A percentile compares a stretch with the other conserved stretches of the same genome.
phyloP scores from a whole-genome alignment of 257 asterid genomes.

The Ajuga chamaepitys region DNA sequence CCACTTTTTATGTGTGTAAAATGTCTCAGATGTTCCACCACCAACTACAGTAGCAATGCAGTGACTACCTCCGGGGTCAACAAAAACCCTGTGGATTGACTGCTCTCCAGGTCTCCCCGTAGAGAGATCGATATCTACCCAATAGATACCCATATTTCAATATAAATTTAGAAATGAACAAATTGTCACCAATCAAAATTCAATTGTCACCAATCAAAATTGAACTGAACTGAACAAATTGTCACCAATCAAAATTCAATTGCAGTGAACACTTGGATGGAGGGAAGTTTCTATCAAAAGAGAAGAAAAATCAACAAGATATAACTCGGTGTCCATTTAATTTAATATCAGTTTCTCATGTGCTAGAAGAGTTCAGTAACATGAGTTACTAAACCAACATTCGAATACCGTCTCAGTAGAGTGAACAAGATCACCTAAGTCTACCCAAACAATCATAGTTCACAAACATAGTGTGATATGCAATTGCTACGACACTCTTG shows the following conservation, averaged over 20 bases:
- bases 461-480: not conserved
- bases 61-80: conserved; percentile 97
- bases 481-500: conserved; percentile 1
- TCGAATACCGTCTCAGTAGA: not conserved
- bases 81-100: conserved; percentile 80
- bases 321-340: not conserved
- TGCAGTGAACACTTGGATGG: not conserved
- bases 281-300: not conserved
- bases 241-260: not conserved
- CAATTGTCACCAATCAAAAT: conserved; percentile 1
- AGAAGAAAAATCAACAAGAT: not conserved
- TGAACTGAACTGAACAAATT: not conserved
- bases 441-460: not conserved
- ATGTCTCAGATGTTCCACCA: conserved; percentile 86
- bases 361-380: conserved; percentile 3
- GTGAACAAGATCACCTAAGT: not conserved
- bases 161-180: not conserved
- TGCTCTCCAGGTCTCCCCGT: conserved; percentile 90
- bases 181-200: conserved; percentile 1
- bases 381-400: not conserved
- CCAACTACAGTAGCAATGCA: conserved; percentile 91
- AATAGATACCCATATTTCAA: not conserved
- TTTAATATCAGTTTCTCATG: not conserved
- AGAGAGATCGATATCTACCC: conserved; percentile 83
- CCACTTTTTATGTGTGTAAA: conserved; percentile 91